phyloP scores from a whole-genome alignment of 768 basidiomycete species.

The Dentipellis sp. region DNA sequence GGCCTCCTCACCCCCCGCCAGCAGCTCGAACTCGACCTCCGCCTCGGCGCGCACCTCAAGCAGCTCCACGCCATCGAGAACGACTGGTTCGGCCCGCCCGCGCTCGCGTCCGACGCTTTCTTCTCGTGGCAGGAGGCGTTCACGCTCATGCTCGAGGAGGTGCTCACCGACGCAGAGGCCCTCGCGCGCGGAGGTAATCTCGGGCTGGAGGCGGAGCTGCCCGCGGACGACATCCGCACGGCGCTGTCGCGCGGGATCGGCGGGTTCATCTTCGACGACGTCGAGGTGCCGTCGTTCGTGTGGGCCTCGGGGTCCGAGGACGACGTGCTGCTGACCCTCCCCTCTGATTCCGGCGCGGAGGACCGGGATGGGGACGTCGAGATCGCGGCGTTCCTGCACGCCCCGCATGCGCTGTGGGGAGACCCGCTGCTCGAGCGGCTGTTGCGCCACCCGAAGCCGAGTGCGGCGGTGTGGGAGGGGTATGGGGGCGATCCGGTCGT shows the following conservation, averaged over 20 bases:
- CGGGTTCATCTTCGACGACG: conserved; percentile 70
- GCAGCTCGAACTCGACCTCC: conserved; percentile 43
- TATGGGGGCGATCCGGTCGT: conserved; percentile 44
- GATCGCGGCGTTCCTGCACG: conserved; percentile 24
- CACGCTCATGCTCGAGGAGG: conserved; percentile 44
- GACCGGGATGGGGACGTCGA: conserved; percentile 25
- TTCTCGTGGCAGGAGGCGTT: conserved; percentile 78
- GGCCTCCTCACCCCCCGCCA: conserved; percentile 25
- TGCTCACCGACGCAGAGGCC: conserved; percentile 36
- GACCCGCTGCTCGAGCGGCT: conserved; percentile 67
- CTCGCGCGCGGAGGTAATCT: conserved; percentile 13
- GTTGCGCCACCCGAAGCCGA: conserved; percentile 38
- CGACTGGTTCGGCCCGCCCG: conserved; percentile 63
- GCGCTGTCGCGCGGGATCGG: conserved; percentile 63
- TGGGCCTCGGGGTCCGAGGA: conserved; percentile 35
- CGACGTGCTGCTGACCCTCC: conserved; percentile 33
- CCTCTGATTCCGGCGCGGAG: conserved; percentile 39
- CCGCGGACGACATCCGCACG: conserved; percentile 35
- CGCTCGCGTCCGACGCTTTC: conserved; percentile 21
- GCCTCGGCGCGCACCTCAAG: conserved; percentile 50
- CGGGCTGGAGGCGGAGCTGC: conserved; percentile 14
- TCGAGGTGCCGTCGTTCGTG: conserved; percentile 58
- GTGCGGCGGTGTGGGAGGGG: conserved; percentile 46
- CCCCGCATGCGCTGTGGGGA: conserved; percentile 57
- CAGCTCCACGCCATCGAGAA: conserved; percentile 66